Evolutionary conservation across 805 yeast species (phyloP), one percentile per base, ranked within the genome.

Genomic region (Metschnikowia reukaufii): DNA sequence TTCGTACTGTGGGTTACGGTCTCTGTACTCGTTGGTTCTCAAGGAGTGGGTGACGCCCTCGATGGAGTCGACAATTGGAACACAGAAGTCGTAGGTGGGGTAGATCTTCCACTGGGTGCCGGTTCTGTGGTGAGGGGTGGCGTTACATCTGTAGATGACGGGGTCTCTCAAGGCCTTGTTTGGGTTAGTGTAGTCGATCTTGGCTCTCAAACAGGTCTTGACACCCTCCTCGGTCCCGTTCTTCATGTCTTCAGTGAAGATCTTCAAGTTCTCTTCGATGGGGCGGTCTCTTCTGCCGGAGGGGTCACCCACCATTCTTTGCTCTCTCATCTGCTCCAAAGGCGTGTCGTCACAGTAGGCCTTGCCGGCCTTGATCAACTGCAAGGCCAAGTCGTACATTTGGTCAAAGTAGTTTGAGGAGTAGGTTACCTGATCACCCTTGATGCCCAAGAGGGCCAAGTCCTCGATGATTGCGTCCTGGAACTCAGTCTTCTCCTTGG

Each of bases 51-150:
- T 94, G 39, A 94, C 96, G 60, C 99, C 99, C 74, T 94, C 99
- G 39, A 89, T 60, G 19, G 98, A 76, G 70, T 94, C 99, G 45
- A 94, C 97, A 42, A 92, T 81, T 51, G 99, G 99, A 53, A 87
- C 96, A 79, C 98, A 94, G 87, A 94, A 94, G 72, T 94, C 99
- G 72, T 94, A 94, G 35, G 96, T 90, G 65, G 99, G 99, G 75
- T 94, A 94, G 69, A 92, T 81, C 72, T 94, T 94, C 99, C 99
- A 94, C 42, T 76, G 60, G 35, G 84, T 63, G 46, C 97, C 97
- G 35, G 98, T 94, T 74, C 97, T 86, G 72, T 92, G 99, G 66
- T 94, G 99, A 43, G 99, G 98, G 54, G 96, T 91, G 65, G 90
- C 73, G 79, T 94, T 94, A 73, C 96, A 86, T 79, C 99, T 84